Evolutionary conservation across 1,284 basidiomycete genomes (phyloP).

Genomic region (Marasmius fiardii): DNA sequence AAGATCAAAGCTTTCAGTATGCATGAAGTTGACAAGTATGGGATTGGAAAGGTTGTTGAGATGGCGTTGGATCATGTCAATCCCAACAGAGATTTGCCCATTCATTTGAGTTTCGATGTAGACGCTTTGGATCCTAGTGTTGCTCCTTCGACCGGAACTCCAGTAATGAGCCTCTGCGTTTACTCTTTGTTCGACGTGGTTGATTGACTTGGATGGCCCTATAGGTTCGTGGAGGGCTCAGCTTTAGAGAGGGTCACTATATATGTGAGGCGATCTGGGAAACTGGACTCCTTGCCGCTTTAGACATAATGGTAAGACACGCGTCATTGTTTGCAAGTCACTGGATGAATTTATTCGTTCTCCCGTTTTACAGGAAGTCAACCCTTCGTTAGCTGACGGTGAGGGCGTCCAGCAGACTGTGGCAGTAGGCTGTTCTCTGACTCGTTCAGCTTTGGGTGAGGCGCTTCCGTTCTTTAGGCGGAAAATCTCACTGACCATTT

Average conservation of each 20-base stretch:
- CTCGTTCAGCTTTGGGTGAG: constrained; percentile 86
- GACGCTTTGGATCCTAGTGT: constrained; percentile 93
- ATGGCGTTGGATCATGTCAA: constrained; percentile 96
- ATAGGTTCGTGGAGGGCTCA: constrained; percentile 90
- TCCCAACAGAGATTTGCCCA: constrained; percentile 77
- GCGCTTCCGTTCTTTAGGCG: not conserved
- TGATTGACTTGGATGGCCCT: not conserved
- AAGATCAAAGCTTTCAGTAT: constrained; percentile 95
- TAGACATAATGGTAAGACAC: constrained; percentile 83
- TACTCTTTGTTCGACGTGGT: not conserved
- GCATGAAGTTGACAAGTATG: constrained; percentile 98
- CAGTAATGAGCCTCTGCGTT: constrained; percentile 42
- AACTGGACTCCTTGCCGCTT: constrained; percentile 87
- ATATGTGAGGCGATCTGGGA: constrained; percentile 95
- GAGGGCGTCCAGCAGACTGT: constrained; percentile 85
- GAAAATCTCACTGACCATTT: not conserved
- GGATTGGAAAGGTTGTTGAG: constrained; percentile 93
- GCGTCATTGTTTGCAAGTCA: constrained; percentile 8
- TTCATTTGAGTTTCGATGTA: constrained; percentile 97
- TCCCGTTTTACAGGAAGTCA: constrained; percentile 75
- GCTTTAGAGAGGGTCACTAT: constrained; percentile 96
- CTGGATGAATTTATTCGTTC: not conserved
- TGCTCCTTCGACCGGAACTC: constrained; percentile 94
- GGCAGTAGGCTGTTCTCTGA: constrained; percentile 90
- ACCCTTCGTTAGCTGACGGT: constrained; percentile 81